A percentile compares a stretch with the other conserved stretches of the same genome.
These are phyloP conservation scores for Grigorovia transvaalensis DNA, from an alignment of 805 yeast species.

Conservation along the genomic window DNA sequence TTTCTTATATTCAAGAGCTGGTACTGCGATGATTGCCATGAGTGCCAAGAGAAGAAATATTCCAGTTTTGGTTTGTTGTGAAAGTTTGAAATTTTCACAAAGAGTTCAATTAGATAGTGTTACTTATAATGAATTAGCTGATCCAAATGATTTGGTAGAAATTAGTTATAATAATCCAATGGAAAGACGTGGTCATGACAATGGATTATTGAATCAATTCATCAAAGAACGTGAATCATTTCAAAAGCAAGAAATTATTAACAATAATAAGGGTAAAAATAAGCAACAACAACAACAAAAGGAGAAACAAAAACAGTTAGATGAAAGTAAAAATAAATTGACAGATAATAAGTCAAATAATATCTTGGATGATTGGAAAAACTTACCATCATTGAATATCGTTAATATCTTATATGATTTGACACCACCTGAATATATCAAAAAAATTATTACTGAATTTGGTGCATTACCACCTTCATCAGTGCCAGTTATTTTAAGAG, in stretches of 20 bases:
- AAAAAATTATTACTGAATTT: constrained; percentile 89
- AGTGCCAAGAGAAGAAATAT: constrained; percentile 78
- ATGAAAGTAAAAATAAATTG: constrained; percentile 7
- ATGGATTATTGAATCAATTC: constrained; percentile 58
- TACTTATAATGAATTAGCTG: constrained; percentile 83
- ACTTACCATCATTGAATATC: constrained; percentile 52
- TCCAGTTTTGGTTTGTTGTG: constrained; percentile 94
- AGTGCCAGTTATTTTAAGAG: constrained; percentile 92
- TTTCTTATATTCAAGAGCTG: constrained; percentile 82
- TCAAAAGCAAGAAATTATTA: constrained; percentile 16
- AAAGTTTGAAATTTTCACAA: constrained; percentile 86
- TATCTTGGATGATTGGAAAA: constrained; percentile 55
- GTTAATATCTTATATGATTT: constrained; percentile 85
- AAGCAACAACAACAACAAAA: constrained; percentile 7
- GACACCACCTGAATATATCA: constrained; percentile 88
- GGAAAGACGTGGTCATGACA: constrained; percentile 37
- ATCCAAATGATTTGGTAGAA: constrained; percentile 57
- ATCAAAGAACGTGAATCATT: constrained; percentile 32
- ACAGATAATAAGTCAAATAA: constrained; percentile 18
- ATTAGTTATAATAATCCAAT: constrained; percentile 43
- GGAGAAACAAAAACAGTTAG: constrained; percentile 16
- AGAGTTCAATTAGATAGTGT: constrained; percentile 95
- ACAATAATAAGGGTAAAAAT: constrained; percentile 7
- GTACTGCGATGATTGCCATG: constrained; percentile 90
- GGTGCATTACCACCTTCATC: constrained; percentile 98